phyloP scores from a whole-genome alignment of 345 rosid species.

The Trapa bicornis region DNA sequence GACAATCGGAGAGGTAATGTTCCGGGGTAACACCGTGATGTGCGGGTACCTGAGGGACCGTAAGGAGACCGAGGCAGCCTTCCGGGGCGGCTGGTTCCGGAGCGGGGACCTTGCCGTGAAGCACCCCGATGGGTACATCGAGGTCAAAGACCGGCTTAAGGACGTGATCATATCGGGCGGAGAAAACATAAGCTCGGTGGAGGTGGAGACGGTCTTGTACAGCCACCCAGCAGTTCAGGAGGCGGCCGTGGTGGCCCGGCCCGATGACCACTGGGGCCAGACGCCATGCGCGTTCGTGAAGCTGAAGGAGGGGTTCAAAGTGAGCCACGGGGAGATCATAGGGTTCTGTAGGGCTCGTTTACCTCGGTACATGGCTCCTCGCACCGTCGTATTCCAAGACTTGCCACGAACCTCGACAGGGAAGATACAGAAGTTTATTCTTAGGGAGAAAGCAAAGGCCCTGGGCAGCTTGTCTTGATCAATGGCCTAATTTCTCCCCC shows the following conservation, averaged over 20 bases:
- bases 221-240: conserved; percentile 60
- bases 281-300: conserved; percentile 81
- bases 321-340: conserved; percentile 34
- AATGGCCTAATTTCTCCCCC: background rate
- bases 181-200: conserved; percentile 61
- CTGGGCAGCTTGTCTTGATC: conserved; percentile 15
- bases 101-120: conserved; percentile 72
- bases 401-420: conserved; percentile 73
- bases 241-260: conserved; percentile 66
- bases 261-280: conserved; percentile 73
- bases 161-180: conserved; percentile 73
- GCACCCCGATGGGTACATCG: conserved; percentile 60
- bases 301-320: conserved; percentile 38
- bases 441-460: conserved; percentile 52
- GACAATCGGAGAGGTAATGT: conserved; percentile 59
- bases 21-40: conserved; percentile 73
- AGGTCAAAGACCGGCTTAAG: conserved; percentile 60
- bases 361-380: conserved; percentile 77
- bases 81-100: conserved; percentile 61
- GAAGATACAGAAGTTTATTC: conserved; percentile 49
- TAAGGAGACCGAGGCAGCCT: conserved; percentile 48
- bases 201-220: conserved; percentile 48
- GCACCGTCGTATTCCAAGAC: conserved; percentile 47
- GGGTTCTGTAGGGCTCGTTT: conserved; percentile 39
- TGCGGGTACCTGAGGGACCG: conserved; percentile 51